Evolutionary conservation across 2,329 filamentous ascomycete species (phyloP).

Genomic region (Davidsoniella neocaledoniae): DNA sequence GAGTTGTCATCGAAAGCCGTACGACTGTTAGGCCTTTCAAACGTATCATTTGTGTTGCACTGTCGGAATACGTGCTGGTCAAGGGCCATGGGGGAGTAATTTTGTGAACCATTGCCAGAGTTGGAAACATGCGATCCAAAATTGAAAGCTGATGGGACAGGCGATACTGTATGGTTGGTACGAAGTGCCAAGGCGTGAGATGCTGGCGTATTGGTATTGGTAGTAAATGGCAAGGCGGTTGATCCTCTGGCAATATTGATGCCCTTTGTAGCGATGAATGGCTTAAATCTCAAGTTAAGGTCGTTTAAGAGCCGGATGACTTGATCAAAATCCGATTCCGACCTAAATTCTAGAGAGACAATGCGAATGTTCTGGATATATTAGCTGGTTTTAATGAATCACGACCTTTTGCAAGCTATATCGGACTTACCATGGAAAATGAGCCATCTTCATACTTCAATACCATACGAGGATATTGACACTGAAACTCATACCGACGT

Average conservation of each 20-base stretch:
- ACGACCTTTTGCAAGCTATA: background rate
- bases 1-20: too few relatives aligned
- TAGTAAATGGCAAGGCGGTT: slow-evolving; percentile 7
- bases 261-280: slow-evolving; percentile 4
- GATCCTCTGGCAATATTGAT: slow-evolving; percentile 2
- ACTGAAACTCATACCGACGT: slow-evolving; percentile 11
- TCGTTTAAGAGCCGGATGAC: slow-evolving; percentile 8
- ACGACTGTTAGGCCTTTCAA: too few relatives aligned
- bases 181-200: background rate
- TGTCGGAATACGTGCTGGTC: background rate
- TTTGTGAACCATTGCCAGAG: background rate
- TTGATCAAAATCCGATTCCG: slow-evolving; percentile 5
- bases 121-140: slow-evolving; percentile 2
- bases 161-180: slow-evolving; percentile 9
- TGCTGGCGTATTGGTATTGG: background rate
- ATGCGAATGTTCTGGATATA: slow-evolving; percentile 7
- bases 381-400: background rate
- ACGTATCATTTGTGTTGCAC: too few relatives aligned
- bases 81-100: background rate
- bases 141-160: slow-evolving; percentile 1
- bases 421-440: background rate
- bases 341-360: slow-evolving; percentile 8
- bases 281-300: slow-evolving; percentile 8
- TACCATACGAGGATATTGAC: slow-evolving; percentile 7
- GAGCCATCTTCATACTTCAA: slow-evolving; percentile 10